Evolutionary conservation across 257 asterid genomes (phyloP).

Genomic region (Thymus quinquecostatus): DNA sequence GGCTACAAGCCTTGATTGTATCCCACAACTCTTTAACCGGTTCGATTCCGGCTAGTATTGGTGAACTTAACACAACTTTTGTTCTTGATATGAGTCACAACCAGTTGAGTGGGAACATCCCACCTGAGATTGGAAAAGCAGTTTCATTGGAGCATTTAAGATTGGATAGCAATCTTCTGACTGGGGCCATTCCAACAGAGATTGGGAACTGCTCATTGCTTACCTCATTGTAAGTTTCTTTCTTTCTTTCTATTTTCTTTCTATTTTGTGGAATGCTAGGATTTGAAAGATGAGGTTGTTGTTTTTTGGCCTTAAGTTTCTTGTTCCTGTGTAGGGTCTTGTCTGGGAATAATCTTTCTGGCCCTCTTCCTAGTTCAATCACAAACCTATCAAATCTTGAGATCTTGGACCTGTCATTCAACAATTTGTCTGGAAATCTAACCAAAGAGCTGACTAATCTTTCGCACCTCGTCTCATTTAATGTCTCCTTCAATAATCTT

Average conservation of each 20-base stretch:
- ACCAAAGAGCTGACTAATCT: conserved; percentile 74
- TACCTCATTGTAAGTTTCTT: conserved; percentile 59
- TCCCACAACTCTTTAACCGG: conserved; percentile 66
- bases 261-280: not conserved
- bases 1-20: conserved; percentile 59
- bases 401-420: conserved; percentile 70
- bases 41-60: conserved; percentile 56
- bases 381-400: conserved; percentile 62
- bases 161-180: conserved; percentile 56
- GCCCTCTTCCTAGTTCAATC: conserved; percentile 56
- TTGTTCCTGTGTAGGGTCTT: conserved; percentile 54
- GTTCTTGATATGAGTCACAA: conserved; percentile 75
- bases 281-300: not conserved
- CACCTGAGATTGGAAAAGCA: conserved; percentile 54
- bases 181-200: conserved; percentile 53
- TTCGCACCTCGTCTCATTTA: conserved; percentile 58
- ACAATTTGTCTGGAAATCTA: conserved; percentile 65
- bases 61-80: conserved; percentile 45
- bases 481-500: conserved; percentile 71
- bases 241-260: too few relatives aligned
- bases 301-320: conserved; percentile 7
- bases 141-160: conserved; percentile 60
- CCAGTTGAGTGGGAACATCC: conserved; percentile 65
- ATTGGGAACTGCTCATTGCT: conserved; percentile 67
- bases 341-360: conserved; percentile 68